Conservation (phyloP, 2,329 filamentous ascomycete species). For the Cercospora canescens region DNA sequence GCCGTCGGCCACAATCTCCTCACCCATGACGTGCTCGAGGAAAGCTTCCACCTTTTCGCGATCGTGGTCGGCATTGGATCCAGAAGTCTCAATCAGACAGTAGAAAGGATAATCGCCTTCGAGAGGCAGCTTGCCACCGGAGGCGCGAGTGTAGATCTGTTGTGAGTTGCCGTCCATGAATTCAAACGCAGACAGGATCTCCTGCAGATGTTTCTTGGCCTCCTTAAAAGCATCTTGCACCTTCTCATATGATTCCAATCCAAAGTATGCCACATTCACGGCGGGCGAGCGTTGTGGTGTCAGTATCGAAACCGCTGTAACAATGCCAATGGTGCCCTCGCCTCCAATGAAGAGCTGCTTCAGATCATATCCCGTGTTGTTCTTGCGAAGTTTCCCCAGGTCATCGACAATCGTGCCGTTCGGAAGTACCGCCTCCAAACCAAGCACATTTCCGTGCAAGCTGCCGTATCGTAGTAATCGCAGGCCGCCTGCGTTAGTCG, state of each 20-base stretch:
- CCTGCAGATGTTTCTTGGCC: constrained; percentile 85
- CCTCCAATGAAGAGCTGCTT: constrained; percentile 96
- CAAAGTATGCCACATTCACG: constrained; percentile 93
- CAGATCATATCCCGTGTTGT: constrained; percentile 97
- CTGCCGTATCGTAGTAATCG: constrained; percentile 89
- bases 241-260: constrained; percentile 85
- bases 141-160: constrained; percentile 71
- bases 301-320: constrained; percentile 85
- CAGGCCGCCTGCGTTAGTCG: constrained; percentile 92
- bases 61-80: constrained; percentile 92
- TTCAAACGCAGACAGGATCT: constrained; percentile 97
- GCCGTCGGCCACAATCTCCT: constrained; percentile 83
- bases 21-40: constrained; percentile 86
- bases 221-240: constrained; percentile 82
- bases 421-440: constrained; percentile 88
- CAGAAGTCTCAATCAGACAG: constrained; percentile 93
- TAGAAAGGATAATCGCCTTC: constrained; percentile 90
- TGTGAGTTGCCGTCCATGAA: constrained; percentile 90
- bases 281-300: constrained; percentile 86
- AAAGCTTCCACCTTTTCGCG: constrained; percentile 85
- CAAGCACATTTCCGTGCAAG: constrained; percentile 88
- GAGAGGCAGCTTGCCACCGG: constrained; percentile 75
- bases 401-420: constrained; percentile 92
- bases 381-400: constrained; percentile 85
- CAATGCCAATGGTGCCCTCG: constrained; percentile 91